Base-by-base conservation (phyloP, 352 stramenopile species). In the Phytophthora kernoviae region DNA sequence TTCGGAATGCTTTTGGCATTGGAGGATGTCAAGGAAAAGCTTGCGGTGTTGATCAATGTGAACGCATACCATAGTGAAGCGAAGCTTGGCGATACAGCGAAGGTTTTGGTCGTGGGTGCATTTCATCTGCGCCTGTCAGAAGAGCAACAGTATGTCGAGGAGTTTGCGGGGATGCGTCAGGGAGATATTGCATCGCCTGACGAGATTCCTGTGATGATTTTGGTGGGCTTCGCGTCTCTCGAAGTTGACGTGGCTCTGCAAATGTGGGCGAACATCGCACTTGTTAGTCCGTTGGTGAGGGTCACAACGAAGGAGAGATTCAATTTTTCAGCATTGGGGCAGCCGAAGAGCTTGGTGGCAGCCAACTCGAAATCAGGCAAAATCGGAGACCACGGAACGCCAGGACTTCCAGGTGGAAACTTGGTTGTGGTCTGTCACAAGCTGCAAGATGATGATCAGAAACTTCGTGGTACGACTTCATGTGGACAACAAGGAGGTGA, bases 331-430 rank as follows among this genome's bases (percentile, higher is more conserved):
- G 49, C 57, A 21, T 9, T 11, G 7, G 33, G 51, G 0, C 43
- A 56, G 50, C 39, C 44, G 2, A 10, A 49, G 6, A 34, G 14
- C 12, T 11, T 8, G 6, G 12, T 8, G 5, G 26, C 22, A 12
- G 3, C 27, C 0, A 70, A 70, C 2, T 3, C 12, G 6, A 17
- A 17, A 2, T 4, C 5, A 30, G 57, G 44, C 36, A 15, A 4
- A 18, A 4, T 46, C 39, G 62, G 62, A 15, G 4, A 11, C 5
- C 27, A 61, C 15, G 62, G 62, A 1, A 15, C 9, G 10, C 24
- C 36, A n/a, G 62, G 62, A 1, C 30, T 66, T 36, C 56, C 56
- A 44, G 62, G 62, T 20, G 62, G 56, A 3, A 66, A 62, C 20
- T 34, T 66, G 10, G 11, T 44, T n/a, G 49, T 58, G 24, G 20